These are phyloP conservation scores for Pisolithus sp. DNA, from an alignment of 768 basidiomycete species.

Conservation along the genomic window DNA sequence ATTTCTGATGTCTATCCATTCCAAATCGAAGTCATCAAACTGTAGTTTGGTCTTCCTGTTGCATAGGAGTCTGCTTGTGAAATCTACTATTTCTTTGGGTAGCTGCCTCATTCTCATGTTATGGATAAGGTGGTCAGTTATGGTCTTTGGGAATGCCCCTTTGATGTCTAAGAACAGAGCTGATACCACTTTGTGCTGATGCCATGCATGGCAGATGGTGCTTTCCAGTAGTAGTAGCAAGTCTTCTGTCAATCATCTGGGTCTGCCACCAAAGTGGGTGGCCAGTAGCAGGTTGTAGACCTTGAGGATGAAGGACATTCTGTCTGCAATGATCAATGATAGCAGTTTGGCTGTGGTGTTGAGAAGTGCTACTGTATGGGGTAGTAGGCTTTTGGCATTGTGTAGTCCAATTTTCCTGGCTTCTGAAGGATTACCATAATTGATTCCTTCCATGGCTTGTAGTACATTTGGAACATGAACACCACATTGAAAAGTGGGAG, in stretches of 20 bases:
- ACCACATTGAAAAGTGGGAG: slow-evolving; percentile 9
- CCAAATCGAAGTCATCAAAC: background rate
- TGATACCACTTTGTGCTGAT: background rate
- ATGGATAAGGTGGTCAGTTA: background rate
- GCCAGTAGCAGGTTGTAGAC: slow-evolving; percentile 27
- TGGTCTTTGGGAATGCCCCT: background rate
- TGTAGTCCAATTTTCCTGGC: slow-evolving; percentile 31
- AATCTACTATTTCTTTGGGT: background rate
- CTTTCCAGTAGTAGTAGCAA: background rate
- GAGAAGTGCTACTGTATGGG: slow-evolving; percentile 35
- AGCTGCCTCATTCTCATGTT: background rate
- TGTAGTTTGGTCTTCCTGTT: background rate
- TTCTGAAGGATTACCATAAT: slow-evolving; percentile 30
- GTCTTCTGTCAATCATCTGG: background rate
- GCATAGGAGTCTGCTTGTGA: background rate
- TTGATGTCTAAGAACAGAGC: background rate
- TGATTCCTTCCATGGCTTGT: slow-evolving; percentile 15
- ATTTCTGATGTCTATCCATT: background rate
- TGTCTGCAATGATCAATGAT: slow-evolving; percentile 14
- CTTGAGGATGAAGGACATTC: slow-evolving; percentile 23
- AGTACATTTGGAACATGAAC: slow-evolving; percentile 4
- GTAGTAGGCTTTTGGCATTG: slow-evolving; percentile 26
- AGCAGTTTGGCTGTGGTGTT: slow-evolving; percentile 27
- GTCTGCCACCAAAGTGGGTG: background rate
- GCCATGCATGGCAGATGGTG: background rate